These are phyloP conservation scores for Elongisporangium prolatum DNA, from an alignment of 352 stramenopile species.

Conservation along the genomic window DNA sequence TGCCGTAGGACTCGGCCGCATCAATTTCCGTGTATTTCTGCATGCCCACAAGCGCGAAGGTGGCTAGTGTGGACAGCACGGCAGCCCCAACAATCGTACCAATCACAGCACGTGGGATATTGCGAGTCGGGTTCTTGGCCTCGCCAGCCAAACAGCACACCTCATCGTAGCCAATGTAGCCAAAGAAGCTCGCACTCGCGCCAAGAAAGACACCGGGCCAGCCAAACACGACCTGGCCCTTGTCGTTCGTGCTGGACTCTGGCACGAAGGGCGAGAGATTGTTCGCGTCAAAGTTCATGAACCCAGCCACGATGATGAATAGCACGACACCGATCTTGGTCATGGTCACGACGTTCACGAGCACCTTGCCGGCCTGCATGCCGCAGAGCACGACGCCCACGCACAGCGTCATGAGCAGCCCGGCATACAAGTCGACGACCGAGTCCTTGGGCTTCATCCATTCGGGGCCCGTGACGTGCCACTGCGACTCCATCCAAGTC, in stretches of 20 bases:
- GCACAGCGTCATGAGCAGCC: slow-evolving; percentile 64
- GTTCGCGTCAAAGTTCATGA: slow-evolving; percentile 69
- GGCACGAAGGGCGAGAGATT: slow-evolving; percentile 89
- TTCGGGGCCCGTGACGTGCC: slow-evolving; percentile 28
- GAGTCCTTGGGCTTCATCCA: slow-evolving; percentile 73
- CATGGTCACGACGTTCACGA: slow-evolving; percentile 90
- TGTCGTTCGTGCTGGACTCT: slow-evolving; percentile 13
- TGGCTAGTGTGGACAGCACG: slow-evolving; percentile 79
- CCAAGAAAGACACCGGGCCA: slow-evolving; percentile 84
- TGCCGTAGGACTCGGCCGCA: slow-evolving; percentile 57
- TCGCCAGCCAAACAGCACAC: slow-evolving; percentile 92
- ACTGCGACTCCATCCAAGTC: slow-evolving; percentile 64
- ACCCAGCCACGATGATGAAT: slow-evolving; percentile 91
- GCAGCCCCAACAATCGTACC: slow-evolving; percentile 85
- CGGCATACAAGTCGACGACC: slow-evolving; percentile 64
- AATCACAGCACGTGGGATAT: slow-evolving; percentile 88
- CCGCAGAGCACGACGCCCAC: slow-evolving; percentile 73
- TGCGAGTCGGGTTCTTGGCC: slow-evolving; percentile 77
- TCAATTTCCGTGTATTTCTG: slow-evolving; percentile 84
- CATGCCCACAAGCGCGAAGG: slow-evolving; percentile 92
- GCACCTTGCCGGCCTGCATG: slow-evolving; percentile 84
- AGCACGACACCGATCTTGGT: slow-evolving; percentile 88
- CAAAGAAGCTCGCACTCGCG: slow-evolving; percentile 93
- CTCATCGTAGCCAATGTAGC: slow-evolving; percentile 96
- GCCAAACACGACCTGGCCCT: slow-evolving; percentile 49